phyloP scores from a whole-genome alignment of 1,284 basidiomycete genomes.

The Hymenochaete sp. region DNA sequence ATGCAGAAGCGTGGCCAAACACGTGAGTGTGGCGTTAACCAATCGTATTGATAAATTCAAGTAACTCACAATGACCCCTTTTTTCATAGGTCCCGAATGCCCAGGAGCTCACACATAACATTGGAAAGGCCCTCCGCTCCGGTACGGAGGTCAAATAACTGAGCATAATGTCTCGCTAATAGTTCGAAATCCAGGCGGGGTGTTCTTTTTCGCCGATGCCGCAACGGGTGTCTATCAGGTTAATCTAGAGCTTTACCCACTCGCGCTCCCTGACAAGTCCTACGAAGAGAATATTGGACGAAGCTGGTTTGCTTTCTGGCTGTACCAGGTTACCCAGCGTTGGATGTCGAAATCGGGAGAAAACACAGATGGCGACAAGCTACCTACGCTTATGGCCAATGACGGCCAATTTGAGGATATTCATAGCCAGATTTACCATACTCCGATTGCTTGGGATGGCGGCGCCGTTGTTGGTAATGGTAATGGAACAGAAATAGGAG shows the following conservation, averaged over 20 bases:
- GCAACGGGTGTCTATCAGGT: constrained; percentile 5
- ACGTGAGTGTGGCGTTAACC: neutral
- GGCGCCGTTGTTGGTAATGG: neutral
- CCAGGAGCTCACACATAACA: constrained; percentile 7
- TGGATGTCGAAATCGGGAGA: constrained; percentile 13
- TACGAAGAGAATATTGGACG: neutral
- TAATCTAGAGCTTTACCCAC: constrained; percentile 5
- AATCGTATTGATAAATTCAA: neutral
- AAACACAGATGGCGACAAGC: constrained; percentile 19
- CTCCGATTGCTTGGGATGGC: constrained; percentile 17
- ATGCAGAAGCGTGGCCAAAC: constrained; percentile 15
- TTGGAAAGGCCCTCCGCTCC: constrained; percentile 11
- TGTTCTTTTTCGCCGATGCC: constrained; percentile 15
- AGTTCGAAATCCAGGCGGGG: constrained; percentile 4
- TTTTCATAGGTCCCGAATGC: constrained; percentile 9
- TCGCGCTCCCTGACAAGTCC: too few relatives aligned
- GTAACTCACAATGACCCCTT: too few relatives aligned
- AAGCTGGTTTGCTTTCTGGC: constrained; percentile 17
- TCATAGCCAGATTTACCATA: constrained; percentile 16
- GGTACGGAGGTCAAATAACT: neutral
- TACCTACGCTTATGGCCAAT: constrained; percentile 19
- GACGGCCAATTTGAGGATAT: constrained; percentile 19
- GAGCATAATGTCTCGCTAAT: neutral
- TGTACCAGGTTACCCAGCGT: constrained; percentile 13
- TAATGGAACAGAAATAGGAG: constrained; percentile 13